Evolutionary conservation across 345 rosid species (phyloP).

Genomic region (Eucalyptus tenuipes): DNA sequence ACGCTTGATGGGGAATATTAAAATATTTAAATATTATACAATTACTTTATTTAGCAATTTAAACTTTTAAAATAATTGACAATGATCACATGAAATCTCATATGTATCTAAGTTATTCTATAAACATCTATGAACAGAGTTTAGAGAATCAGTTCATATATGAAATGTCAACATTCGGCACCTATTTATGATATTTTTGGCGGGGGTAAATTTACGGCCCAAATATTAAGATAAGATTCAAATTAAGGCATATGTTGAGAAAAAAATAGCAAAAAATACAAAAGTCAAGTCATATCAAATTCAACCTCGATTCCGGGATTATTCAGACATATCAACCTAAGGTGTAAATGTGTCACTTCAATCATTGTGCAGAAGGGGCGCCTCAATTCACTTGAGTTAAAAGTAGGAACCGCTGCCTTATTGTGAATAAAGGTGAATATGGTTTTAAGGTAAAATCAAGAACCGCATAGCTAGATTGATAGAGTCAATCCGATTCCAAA

Average conservation of each 20-base stretch:
- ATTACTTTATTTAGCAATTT: background rate
- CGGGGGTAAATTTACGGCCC: background rate
- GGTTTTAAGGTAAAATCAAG: background rate
- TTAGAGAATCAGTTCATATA: background rate
- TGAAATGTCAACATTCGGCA: background rate
- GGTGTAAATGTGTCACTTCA: background rate
- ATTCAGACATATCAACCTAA: rapidly evolving
- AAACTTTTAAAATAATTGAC: background rate
- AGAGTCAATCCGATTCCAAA: rapidly evolving
- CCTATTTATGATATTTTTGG: background rate
- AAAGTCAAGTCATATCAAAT: background rate
- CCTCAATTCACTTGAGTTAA: background rate
- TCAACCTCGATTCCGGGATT: rapidly evolving
- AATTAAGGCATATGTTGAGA: background rate
- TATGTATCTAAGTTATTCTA: background rate
- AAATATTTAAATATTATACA: background rate
- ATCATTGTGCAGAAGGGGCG: background rate
- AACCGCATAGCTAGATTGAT: rapidly evolving
- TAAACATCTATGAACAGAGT: background rate
- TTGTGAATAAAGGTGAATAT: background rate
- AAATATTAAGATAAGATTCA: background rate
- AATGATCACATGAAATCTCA: background rate
- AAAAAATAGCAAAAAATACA: background rate
- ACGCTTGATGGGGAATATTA: background rate
- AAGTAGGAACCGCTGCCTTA: background rate